These are phyloP conservation scores for bread wheat (Triticum aestivum) DNA, from an alignment of 176 grass and related monocot species.

Conservation along the genomic window DNA sequence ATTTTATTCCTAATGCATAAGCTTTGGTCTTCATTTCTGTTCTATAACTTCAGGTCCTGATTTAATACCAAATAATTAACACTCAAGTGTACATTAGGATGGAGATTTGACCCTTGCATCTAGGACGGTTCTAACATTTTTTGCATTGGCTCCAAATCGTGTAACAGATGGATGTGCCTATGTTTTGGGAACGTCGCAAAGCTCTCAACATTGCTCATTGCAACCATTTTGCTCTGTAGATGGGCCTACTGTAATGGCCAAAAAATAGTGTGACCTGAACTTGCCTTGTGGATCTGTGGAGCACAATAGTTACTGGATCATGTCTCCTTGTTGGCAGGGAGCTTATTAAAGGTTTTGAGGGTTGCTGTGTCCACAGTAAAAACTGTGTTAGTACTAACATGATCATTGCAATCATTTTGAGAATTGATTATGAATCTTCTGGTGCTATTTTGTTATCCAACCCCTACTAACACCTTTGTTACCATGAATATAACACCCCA, in stretches of 20 bases:
- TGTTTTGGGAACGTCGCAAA: background rate
- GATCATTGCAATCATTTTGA: too few species aligned
- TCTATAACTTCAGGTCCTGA: background rate
- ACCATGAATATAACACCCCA: background rate
- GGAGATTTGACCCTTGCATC: background rate
- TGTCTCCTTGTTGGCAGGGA: background rate
- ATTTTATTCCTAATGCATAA: background rate
- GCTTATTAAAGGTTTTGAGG: background rate
- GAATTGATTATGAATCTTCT: background rate
- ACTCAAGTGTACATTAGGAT: background rate
- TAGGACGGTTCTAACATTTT: background rate
- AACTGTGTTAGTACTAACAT: background rate
- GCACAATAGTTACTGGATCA: background rate
- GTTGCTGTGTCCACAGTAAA: background rate
- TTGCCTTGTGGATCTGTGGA: background rate
- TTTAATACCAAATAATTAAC: background rate
- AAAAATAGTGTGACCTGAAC: slow-evolving; percentile 4
- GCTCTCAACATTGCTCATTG: background rate
- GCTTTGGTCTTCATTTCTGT: background rate
- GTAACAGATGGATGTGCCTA: background rate
- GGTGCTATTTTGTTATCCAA: background rate
- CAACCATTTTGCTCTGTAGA: background rate
- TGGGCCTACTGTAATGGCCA: background rate
- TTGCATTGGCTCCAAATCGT: background rate
- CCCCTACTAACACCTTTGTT: background rate